Percentiles rank a stretch among this genome's conserved stretches.
phyloP scores from a whole-genome alignment of 257 asterid species.

The Rubia yunnanensis region DNA sequence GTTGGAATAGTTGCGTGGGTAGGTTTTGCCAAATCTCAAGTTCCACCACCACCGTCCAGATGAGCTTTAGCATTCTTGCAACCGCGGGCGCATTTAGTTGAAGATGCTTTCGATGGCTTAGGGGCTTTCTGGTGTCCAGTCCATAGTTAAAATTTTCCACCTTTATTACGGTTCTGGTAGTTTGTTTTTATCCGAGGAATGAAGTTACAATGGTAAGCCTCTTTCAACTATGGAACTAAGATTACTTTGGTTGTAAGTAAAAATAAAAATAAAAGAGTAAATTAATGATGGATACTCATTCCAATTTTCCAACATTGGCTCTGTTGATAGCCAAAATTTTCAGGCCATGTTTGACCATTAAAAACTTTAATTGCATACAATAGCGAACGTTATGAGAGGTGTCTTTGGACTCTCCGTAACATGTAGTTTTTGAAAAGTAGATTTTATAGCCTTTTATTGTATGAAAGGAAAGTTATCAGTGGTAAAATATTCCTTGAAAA shows the following conservation, averaged over 20 bases:
- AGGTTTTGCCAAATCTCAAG: constrained; percentile 44
- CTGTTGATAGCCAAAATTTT: too few species aligned
- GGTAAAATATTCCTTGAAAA: too few species aligned
- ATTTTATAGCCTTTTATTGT: too few species aligned
- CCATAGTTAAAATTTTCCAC: neutral
- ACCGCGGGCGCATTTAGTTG: neutral
- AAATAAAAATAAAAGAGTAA: too few species aligned
- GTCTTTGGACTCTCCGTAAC: too few species aligned
- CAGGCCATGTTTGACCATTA: too few species aligned
- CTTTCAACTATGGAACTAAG: neutral
- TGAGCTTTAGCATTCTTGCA: constrained; percentile 16
- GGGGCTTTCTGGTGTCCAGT: neutral
- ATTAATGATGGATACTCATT: too few species aligned
- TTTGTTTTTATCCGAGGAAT: neutral
- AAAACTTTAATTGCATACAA: too few species aligned
- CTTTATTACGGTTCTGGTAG: neutral
- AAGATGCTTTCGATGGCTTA: neutral
- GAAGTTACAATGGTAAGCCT: neutral
- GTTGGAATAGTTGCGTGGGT: constrained; percentile 62
- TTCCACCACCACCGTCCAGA: constrained; percentile 41
- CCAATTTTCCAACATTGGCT: too few species aligned
- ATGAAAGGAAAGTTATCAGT: too few species aligned
- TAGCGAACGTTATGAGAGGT: too few species aligned
- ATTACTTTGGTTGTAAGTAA: neutral
- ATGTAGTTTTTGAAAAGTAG: too few species aligned